Evolutionary conservation across 805 yeast species (phyloP).

Genomic region (Yamadazyma sp.): DNA sequence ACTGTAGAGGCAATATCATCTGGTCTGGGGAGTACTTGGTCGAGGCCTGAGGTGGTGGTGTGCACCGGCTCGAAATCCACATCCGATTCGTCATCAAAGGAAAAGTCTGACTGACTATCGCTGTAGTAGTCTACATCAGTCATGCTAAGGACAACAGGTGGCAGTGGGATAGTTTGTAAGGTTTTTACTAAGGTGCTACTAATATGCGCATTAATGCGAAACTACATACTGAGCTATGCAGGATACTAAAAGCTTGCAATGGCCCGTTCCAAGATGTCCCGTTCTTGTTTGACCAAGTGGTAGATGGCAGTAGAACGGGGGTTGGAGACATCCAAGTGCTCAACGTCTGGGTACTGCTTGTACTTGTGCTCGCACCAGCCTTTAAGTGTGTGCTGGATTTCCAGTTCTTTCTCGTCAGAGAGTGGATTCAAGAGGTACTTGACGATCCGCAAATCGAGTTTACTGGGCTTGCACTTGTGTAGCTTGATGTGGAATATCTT

Average conservation of each 20-base stretch:
- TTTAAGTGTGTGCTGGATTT: conserved; percentile 1
- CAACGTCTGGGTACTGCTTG: neutral
- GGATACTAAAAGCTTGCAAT: neutral
- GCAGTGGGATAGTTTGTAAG: no score
- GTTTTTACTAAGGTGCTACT: no score
- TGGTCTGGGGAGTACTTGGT: neutral
- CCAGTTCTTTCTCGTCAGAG: conserved; percentile 2
- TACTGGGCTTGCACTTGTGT: conserved; percentile 7
- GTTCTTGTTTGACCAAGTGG: conserved; percentile 27
- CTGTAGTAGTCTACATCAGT: neutral
- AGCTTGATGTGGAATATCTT: conserved; percentile 13
- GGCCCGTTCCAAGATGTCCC: conserved; percentile 21
- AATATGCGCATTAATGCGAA: conserved; percentile 7
- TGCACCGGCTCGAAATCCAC: conserved; percentile 2
- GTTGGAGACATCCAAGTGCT: neutral
- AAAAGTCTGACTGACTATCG: conserved; percentile 14
- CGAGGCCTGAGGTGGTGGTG: neutral
- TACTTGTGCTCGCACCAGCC: conserved; percentile 6
- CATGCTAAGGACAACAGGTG: no score
- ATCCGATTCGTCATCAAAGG: conserved; percentile 19
- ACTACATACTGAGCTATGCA: neutral
- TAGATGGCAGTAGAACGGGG: conserved; percentile 12
- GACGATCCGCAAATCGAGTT: conserved; percentile 7
- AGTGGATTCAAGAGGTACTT: conserved; percentile 9
- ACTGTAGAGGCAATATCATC: neutral